These are phyloP conservation scores for Kodamaea jinghongensis DNA, from an alignment of 805 yeast species.

Conservation along the genomic window DNA sequence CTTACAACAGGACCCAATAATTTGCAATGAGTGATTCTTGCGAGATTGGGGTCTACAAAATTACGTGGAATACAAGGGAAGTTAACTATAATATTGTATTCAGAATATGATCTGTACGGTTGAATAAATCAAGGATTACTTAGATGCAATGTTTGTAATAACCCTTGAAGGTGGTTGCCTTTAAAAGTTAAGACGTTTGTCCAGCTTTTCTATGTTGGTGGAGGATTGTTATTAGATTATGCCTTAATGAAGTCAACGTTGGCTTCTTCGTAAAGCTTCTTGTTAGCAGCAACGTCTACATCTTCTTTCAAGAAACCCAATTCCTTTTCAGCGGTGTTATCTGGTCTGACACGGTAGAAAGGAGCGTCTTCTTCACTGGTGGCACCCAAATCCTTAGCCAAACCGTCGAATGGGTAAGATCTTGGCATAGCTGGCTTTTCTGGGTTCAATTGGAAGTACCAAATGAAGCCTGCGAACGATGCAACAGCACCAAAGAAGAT, in stretches of 20 bases:
- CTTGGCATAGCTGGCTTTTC: conserved; percentile 76
- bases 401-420: conserved; percentile 71
- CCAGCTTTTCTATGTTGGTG: neutral
- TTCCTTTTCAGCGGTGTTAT: conserved; percentile 35
- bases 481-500: conserved; percentile 42
- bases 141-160: too few relatives aligned
- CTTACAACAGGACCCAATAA: neutral
- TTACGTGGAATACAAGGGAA: conserved; percentile 1
- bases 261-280: conserved; percentile 30
- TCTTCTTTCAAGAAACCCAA: conserved; percentile 36
- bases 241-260: conserved; percentile 36
- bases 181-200: too few relatives aligned
- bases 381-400: conserved; percentile 73
- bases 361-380: conserved; percentile 32
- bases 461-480: conserved; percentile 44
- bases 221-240: neutral
- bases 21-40: neutral
- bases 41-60: neutral
- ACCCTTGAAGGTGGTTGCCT: too few relatives aligned
- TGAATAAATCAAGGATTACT: too few relatives aligned
- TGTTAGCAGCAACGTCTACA: conserved; percentile 24
- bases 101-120: too few relatives aligned
- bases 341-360: conserved; percentile 43
- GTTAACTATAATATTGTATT: neutral
- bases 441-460: conserved; percentile 50